A percentile compares a stretch with the other conserved stretches of the same genome.
phyloP scores from a whole-genome alignment of 179 eudicot species.

The Silene coronaria region DNA sequence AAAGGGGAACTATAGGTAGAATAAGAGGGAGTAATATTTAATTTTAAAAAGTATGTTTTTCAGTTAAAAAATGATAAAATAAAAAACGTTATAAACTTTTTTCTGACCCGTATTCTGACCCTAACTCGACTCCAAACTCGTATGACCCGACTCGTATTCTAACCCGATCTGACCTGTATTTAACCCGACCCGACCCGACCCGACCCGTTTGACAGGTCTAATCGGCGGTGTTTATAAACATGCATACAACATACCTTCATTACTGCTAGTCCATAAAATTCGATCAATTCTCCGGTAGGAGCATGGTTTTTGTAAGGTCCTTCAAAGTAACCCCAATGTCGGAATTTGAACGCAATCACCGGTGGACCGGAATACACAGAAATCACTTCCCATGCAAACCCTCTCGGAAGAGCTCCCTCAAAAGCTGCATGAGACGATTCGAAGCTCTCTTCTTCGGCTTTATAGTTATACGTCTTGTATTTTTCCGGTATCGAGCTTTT shows the following conservation, averaged over 20 bases:
- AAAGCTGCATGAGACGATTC: slow-evolving; percentile 66
- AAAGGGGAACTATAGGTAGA: too few relatives aligned
- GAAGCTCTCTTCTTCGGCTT: slow-evolving; percentile 64
- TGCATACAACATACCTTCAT: slow-evolving; percentile 38
- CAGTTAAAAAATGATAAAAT: too few relatives aligned
- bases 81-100: too few relatives aligned
- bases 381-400: slow-evolving; percentile 79
- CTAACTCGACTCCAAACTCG: too few relatives aligned
- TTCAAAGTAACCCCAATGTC: slow-evolving; percentile 94
- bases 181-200: too few relatives aligned
- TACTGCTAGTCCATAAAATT: slow-evolving; percentile 64
- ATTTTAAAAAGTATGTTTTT: too few relatives aligned
- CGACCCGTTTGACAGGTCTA: too few relatives aligned
- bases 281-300: slow-evolving; percentile 66
- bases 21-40: too few relatives aligned
- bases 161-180: too few relatives aligned
- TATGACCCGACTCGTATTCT: too few relatives aligned
- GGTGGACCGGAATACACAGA: slow-evolving; percentile 79
- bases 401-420: slow-evolving; percentile 64
- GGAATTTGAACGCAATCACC: slow-evolving; percentile 54
- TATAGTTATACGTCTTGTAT: slow-evolving; percentile 42
- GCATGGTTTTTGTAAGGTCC: slow-evolving; percentile 75
- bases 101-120: too few relatives aligned
- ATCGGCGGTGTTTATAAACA: too few relatives aligned
- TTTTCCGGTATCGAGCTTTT: slow-evolving; percentile 56